These are phyloP conservation scores for Botryotinia narcissicola DNA, from an alignment of 2,329 filamentous ascomycete species.

Conservation along the genomic window DNA sequence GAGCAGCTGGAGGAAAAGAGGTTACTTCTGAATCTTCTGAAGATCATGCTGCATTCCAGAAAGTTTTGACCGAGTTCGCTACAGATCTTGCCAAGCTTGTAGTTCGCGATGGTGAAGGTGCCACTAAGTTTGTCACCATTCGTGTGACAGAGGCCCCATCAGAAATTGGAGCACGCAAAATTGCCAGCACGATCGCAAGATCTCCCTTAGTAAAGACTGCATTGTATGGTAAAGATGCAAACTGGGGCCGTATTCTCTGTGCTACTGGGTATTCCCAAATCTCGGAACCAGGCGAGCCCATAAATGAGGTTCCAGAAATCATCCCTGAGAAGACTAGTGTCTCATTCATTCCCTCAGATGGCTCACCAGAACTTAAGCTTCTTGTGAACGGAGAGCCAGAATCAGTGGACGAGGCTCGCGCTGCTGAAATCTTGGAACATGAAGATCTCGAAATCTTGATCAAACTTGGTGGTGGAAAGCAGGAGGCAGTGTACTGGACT, in stretches of 20 bases:
- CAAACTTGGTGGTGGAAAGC: constrained; percentile 63
- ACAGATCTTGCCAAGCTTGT: constrained; percentile 86
- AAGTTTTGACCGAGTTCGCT: constrained; percentile 72
- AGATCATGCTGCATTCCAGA: constrained; percentile 70
- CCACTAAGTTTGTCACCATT: constrained; percentile 96
- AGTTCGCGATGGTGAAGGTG: constrained; percentile 93
- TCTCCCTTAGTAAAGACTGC: constrained; percentile 97
- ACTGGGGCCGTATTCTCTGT: constrained; percentile 97
- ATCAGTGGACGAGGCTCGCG: constrained; percentile 71
- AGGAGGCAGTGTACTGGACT: constrained; percentile 75
- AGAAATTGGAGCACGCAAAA: constrained; percentile 68
- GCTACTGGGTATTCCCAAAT: constrained; percentile 80
- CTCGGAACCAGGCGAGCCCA: constrained; percentile 55
- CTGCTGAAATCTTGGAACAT: constrained; percentile 72
- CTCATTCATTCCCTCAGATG: constrained; percentile 74
- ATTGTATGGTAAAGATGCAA: constrained; percentile 93
- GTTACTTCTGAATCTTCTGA: constrained; percentile 53
- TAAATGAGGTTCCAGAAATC: constrained; percentile 61
- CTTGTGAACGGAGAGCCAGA: constrained; percentile 79
- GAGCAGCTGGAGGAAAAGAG: constrained; percentile 73
- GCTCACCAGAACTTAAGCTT: constrained; percentile 72
- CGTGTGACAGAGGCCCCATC: constrained; percentile 71
- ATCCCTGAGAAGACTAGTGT: constrained; percentile 70
- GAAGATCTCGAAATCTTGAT: constrained; percentile 80
- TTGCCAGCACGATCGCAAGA: constrained; percentile 84